Conservation (phyloP, 768 basidiomycete species). For the Suillus weaverae region DNA sequence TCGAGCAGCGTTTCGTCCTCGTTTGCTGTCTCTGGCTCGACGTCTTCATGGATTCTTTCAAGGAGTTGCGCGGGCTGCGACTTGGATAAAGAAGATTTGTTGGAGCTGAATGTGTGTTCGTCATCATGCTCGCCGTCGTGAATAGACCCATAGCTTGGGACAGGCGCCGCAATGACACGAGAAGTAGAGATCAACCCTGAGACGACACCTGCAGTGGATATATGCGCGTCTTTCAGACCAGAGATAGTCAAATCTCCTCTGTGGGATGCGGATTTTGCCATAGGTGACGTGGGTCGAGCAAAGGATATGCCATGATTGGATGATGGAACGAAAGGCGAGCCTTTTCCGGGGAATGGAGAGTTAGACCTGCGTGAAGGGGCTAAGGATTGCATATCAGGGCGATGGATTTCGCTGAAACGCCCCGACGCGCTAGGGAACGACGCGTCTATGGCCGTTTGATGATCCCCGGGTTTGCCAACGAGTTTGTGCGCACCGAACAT, state of each 20-base stretch:
- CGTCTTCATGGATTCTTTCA: background rate
- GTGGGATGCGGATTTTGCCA: background rate
- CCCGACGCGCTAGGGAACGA: background rate
- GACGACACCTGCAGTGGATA: slow-evolving; percentile 2
- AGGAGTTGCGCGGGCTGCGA: background rate
- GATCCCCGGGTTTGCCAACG: background rate
- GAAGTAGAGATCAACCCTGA: slow-evolving; percentile 1
- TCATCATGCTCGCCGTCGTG: background rate
- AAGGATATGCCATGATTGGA: background rate
- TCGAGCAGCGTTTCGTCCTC: background rate
- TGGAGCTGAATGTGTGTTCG: slow-evolving; percentile 1
- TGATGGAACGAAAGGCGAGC: background rate
- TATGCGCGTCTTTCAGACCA: slow-evolving; percentile 1
- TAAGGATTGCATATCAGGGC: background rate
- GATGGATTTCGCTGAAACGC: background rate
- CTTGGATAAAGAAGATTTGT: background rate
- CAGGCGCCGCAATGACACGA: background rate
- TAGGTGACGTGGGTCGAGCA: background rate
- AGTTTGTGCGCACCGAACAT: background rate
- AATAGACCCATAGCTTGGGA: background rate
- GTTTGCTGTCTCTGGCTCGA: slow-evolving; percentile 1
- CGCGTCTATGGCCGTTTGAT: background rate
- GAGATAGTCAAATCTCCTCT: slow-evolving; percentile 2
- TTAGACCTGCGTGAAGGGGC: background rate
- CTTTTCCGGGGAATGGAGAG: background rate